Conservation (phyloP, 2,329 filamentous ascomycete species). For the Fusarium sp. region DNA sequence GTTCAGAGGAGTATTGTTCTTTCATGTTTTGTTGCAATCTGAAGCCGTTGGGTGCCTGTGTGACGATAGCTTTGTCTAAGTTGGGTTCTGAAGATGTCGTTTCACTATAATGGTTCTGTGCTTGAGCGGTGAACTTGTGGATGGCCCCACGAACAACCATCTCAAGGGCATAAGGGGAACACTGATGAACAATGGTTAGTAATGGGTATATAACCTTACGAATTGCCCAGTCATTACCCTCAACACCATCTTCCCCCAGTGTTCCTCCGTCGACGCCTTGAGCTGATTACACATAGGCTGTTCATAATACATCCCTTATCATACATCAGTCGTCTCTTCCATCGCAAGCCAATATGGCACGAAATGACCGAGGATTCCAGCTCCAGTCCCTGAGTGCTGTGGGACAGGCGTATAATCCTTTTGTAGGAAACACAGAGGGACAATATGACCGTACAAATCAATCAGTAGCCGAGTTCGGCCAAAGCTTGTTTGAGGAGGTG, state of each 20-base stretch:
- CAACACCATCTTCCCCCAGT: neutral
- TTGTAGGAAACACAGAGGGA: neutral
- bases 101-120: neutral
- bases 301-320: neutral
- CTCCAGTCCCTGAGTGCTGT: neutral
- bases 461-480: slow-evolving; percentile 3
- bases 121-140: neutral
- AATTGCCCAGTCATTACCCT: no score
- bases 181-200: neutral
- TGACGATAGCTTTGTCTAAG: neutral
- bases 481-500: slow-evolving; percentile 17
- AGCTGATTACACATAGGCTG: neutral
- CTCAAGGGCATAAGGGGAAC: neutral
- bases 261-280: neutral
- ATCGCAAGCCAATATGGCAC: neutral
- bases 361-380: neutral
- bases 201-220: neutral
- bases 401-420: neutral
- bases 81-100: neutral
- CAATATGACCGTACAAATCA: neutral
- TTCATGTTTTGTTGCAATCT: neutral
- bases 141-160: neutral
- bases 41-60: neutral
- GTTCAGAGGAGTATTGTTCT: neutral
- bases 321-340: neutral